Percentiles rank a stretch among this genome's conserved stretches.
phyloP scores from a whole-genome alignment of 202 grass and related monocot genomes.

The Zoysia matrella region DNA sequence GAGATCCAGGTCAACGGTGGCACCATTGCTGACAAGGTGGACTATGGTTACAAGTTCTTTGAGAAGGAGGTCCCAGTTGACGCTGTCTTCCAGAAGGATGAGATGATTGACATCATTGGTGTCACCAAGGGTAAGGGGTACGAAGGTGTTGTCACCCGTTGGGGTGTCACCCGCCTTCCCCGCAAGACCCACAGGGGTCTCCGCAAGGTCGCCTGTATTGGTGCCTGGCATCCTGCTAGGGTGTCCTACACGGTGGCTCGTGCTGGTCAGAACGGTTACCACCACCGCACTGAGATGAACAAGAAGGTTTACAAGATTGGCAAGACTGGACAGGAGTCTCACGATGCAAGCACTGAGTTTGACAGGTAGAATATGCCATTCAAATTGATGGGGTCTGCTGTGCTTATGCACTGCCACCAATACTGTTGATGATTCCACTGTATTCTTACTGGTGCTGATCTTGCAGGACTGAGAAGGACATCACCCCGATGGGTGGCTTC shows the following conservation, averaged over 20 bases:
- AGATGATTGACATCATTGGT: slow-evolving; percentile 12
- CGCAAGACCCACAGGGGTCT: slow-evolving; percentile 10
- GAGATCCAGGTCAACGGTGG: not conserved
- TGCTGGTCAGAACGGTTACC: slow-evolving; percentile 6
- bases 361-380: not conserved
- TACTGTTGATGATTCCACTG: not conserved
- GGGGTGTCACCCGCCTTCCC: slow-evolving; percentile 4
- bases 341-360: not conserved
- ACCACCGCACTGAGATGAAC: slow-evolving; percentile 5
- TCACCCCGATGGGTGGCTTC: slow-evolving; percentile 1
- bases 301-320: slow-evolving; percentile 8
- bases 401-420: not conserved
- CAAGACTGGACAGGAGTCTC: not conserved
- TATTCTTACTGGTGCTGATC: not conserved
- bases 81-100: not conserved
- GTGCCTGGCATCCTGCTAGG: not conserved
- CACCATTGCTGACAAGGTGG: not conserved
- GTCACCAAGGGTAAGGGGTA: slow-evolving; percentile 5
- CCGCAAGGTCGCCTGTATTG: slow-evolving; percentile 1
- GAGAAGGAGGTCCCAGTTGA: slow-evolving; percentile 5
- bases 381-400: not conserved
- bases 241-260: not conserved
- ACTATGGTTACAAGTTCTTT: not conserved
- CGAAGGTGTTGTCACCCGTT: not conserved
- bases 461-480: slow-evolving; percentile 4